These are phyloP conservation scores for Marasmius tenuissimus DNA, from an alignment of 1,284 basidiomycete genomes.

Conservation along the genomic window DNA sequence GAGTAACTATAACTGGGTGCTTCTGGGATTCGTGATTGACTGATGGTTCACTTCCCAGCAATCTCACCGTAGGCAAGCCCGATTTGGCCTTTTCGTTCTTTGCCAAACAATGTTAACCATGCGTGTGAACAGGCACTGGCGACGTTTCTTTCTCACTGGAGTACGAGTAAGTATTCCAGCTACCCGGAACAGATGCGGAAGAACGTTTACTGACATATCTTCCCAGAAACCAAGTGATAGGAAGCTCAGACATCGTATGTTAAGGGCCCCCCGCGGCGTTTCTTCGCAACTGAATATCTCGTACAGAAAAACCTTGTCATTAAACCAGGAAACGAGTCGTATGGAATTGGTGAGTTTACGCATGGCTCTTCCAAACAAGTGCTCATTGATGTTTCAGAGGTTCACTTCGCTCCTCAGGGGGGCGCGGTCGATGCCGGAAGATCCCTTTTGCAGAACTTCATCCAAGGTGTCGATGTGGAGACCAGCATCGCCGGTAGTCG, in stretches of 20 bases:
- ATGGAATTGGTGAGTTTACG: slow-evolving; percentile 45
- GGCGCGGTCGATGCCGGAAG: slow-evolving; percentile 55
- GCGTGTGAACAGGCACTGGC: slow-evolving; percentile 44
- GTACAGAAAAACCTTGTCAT: slow-evolving; percentile 54
- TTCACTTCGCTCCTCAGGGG: slow-evolving; percentile 67
- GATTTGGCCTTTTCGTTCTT: not conserved
- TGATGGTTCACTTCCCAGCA: slow-evolving; percentile 37
- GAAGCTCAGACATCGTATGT: slow-evolving; percentile 58
- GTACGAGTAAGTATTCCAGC: slow-evolving; percentile 48
- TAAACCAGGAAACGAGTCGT: slow-evolving; percentile 51
- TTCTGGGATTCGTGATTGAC: not conserved
- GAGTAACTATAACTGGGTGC: slow-evolving; percentile 14
- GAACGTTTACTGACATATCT: slow-evolving; percentile 3
- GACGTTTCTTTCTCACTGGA: slow-evolving; percentile 64
- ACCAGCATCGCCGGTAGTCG: slow-evolving; percentile 61
- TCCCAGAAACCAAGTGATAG: slow-evolving; percentile 51
- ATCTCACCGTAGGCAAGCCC: slow-evolving; percentile 62
- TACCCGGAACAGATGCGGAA: not conserved
- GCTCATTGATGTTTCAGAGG: slow-evolving; percentile 38
- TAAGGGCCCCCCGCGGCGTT: slow-evolving; percentile 16
- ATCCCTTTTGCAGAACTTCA: slow-evolving; percentile 66
- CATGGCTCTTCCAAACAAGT: not conserved
- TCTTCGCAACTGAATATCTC: slow-evolving; percentile 1
- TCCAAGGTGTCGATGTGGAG: slow-evolving; percentile 63
- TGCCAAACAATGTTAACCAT: slow-evolving; percentile 4